Conservation (phyloP, 2,329 filamentous ascomycete genomes). For the Exophiala viscosa region DNA sequence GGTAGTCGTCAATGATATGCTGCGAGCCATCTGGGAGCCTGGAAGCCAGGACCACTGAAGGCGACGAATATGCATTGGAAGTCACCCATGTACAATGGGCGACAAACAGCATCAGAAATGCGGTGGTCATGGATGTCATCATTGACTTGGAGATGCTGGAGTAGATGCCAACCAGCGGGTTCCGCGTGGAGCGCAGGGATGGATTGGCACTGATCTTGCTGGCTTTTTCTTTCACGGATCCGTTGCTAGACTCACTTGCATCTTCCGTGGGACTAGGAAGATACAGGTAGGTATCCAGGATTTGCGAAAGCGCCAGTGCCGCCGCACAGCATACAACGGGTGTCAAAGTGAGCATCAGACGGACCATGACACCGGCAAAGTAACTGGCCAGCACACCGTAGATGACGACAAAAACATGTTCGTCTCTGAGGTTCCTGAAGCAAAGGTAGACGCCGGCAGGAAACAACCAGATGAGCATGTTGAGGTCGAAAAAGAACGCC, state of each 20-base stretch:
- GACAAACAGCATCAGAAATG: constrained; percentile 90
- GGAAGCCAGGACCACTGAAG: constrained; percentile 92
- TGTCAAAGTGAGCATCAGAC: constrained; percentile 94
- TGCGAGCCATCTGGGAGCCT: constrained; percentile 89
- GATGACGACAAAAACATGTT: constrained; percentile 97
- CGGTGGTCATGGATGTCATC: constrained; percentile 67
- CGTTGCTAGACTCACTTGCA: constrained; percentile 33
- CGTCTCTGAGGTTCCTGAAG: constrained; percentile 88
- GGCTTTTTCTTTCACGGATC: constrained; percentile 34
- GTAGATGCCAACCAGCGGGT: constrained; percentile 79
- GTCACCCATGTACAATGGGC: constrained; percentile 99
- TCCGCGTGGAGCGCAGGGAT: constrained; percentile 64
- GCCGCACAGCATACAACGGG: constrained; percentile 94
- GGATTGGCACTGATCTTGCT: constrained; percentile 59
- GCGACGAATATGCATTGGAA: constrained; percentile 97
- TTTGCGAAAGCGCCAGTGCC: constrained; percentile 79
- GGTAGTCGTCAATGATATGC: constrained; percentile 98
- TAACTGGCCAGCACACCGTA: constrained; percentile 97
- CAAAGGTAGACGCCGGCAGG: constrained; percentile 97
- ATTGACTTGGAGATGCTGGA: constrained; percentile 71
- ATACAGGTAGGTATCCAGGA: constrained; percentile 81
- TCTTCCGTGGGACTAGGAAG: constrained; percentile 59
- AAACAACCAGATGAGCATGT: constrained; percentile 98
- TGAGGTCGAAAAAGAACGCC: constrained; percentile 98
- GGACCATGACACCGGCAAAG: constrained; percentile 98